Evolutionary conservation across 2,329 filamentous ascomycete genomes (phyloP), one percentile per base, ranked within the genome.

Genomic region (Calonectria fujianensis): DNA sequence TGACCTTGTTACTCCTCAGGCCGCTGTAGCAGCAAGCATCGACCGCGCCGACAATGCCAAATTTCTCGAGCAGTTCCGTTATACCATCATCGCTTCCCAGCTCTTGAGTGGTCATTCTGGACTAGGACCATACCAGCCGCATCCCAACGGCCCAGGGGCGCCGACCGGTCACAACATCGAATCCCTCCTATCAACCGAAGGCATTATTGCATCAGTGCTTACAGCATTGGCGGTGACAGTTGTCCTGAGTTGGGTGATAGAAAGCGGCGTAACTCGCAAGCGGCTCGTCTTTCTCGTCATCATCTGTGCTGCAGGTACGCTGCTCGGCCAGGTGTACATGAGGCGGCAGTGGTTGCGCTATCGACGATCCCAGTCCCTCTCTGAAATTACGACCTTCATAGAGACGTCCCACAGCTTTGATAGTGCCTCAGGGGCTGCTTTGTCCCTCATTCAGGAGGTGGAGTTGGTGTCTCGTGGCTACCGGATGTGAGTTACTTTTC

Each of bases 381-480:
- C 91, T 41, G 92, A 93, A 76, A 92, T 94, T 7, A 91, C 91
- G 14, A 86, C 88, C 0, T 92, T 98, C 77, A 92, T 97, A 59
- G 88, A 91, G 61, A 93, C 92, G 81, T 93, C 95, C 50, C 95
- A 97, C 82, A 92, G 93, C 65, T 95, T 97, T 79, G 96, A 98
- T 84, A 91, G 93, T 51, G 93, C 93, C 29, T 93, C 91, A 51
- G 93, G 93, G 50, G 94, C 95, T 39, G 94, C 95, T 3, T 88
- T 98, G 70, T 92, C 94, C 48, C 90, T 98, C 74, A 93, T 98
- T 76, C 96, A 98, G 84, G 96, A 98, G 85, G 96, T 98, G n/a
- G 96, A 98, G 86, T 89, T 98, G 39, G 96, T 98, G 32, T 97
- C 96, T 37, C 92, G 96, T 79, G 96, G 96, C 29, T 98, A 98